Percentiles rank a stretch among this genome's conserved stretches.
Evolutionary conservation across 805 yeast species (phyloP).

Genomic region (Sugiyamaella valdiviana): DNA sequence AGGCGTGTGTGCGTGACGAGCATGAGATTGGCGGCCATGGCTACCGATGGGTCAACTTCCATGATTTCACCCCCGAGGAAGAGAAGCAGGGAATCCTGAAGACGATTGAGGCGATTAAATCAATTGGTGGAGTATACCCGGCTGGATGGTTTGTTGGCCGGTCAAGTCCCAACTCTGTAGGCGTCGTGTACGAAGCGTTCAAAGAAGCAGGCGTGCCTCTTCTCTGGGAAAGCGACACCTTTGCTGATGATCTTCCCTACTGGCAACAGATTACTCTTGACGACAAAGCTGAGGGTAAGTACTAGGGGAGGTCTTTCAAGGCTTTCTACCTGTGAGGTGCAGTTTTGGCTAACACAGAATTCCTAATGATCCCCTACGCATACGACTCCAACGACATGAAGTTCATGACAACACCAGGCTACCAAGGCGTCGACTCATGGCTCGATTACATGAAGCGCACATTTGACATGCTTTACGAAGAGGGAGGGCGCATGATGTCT

Average conservation of each 20-base stretch:
- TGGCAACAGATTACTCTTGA: slow-evolving; percentile 32
- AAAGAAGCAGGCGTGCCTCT: slow-evolving; percentile 31
- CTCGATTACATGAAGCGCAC: slow-evolving; percentile 34
- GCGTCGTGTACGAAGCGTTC: slow-evolving; percentile 34
- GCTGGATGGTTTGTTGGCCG: slow-evolving; percentile 37
- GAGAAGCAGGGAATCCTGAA: slow-evolving; percentile 32
- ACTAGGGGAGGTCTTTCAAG: neutral
- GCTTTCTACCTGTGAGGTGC: neutral
- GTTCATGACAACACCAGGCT: slow-evolving; percentile 27
- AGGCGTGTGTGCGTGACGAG: slow-evolving; percentile 34
- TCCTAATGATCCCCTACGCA: slow-evolving; percentile 32
- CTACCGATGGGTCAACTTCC: slow-evolving; percentile 34
- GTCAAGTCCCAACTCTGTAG: slow-evolving; percentile 30
- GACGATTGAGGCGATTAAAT: slow-evolving; percentile 29
- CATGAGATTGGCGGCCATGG: slow-evolving; percentile 38
- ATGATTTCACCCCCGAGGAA: slow-evolving; percentile 26
- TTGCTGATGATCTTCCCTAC: slow-evolving; percentile 35
- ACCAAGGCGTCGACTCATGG: slow-evolving; percentile 25
- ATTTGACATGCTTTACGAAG: slow-evolving; percentile 35
- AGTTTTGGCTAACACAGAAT: neutral
- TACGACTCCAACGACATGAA: slow-evolving; percentile 32
- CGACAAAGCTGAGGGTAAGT: neutral
- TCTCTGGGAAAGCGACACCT: slow-evolving; percentile 34
- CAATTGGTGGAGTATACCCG: slow-evolving; percentile 32
- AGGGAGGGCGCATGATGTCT: slow-evolving; percentile 36